phyloP scores from a whole-genome alignment of 148 eudicot genomes.

The Fagopyrum esculentum region DNA sequence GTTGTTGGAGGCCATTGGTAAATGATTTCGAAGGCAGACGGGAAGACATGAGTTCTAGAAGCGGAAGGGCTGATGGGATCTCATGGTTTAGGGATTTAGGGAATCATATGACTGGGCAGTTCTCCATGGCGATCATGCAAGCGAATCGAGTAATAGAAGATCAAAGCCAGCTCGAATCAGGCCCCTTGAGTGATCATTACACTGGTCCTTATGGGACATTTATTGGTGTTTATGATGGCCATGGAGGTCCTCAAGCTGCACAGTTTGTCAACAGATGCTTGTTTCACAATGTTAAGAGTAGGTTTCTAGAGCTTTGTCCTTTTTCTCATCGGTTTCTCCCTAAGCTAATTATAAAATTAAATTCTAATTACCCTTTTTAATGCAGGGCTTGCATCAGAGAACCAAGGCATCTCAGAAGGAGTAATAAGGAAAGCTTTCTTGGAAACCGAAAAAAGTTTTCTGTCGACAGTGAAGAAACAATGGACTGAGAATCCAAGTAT shows the following conservation, averaged over 20 bases:
- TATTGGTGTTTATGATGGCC: constrained; percentile 85
- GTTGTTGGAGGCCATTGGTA: constrained; percentile 68
- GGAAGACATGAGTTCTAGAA: constrained; percentile 8
- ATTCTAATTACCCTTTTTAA: neutral
- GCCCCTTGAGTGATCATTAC: constrained; percentile 36
- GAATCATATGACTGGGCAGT: constrained; percentile 54
- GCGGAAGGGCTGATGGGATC: constrained; percentile 47
- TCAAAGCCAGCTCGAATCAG: constrained; percentile 72
- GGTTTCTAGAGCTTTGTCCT: constrained; percentile 16
- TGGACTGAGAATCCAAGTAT: constrained; percentile 61
- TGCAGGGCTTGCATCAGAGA: constrained; percentile 53
- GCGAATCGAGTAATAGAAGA: constrained; percentile 73
- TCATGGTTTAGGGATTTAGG: constrained; percentile 78
- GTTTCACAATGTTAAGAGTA: constrained; percentile 61
- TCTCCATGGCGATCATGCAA: constrained; percentile 81
- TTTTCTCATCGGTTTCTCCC: neutral
- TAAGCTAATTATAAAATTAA: neutral
- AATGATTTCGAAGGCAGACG: constrained; percentile 26
- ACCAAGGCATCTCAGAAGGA: constrained; percentile 45
- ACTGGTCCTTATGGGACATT: constrained; percentile 69
- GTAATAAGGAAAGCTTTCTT: constrained; percentile 66
- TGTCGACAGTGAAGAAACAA: constrained; percentile 48
- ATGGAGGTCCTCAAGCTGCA: constrained; percentile 78
- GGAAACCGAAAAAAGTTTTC: constrained; percentile 63
- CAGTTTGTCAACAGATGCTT: constrained; percentile 50